These are phyloP conservation scores for Paramecium octaurelia DNA, from an alignment of 73 alveolate genomes.

Conservation along the genomic window DNA sequence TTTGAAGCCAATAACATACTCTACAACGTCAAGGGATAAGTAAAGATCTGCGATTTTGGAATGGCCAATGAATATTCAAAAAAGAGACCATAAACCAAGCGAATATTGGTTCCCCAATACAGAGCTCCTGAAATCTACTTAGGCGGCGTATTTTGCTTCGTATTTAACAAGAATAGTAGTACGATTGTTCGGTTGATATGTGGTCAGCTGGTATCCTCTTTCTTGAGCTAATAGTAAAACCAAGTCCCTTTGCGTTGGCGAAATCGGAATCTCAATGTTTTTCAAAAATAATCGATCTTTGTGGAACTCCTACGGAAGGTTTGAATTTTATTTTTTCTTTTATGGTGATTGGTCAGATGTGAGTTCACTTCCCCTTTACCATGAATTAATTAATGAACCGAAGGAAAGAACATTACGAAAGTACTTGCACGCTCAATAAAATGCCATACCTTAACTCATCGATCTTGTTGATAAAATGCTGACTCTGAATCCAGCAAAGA, in stretches of 20 bases:
- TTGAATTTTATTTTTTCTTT: conserved; percentile 9
- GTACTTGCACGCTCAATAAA: background rate
- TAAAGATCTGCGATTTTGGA: conserved; percentile 46
- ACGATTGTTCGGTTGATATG: conserved; percentile 27
- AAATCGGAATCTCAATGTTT: conserved; percentile 18
- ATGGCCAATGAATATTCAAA: background rate
- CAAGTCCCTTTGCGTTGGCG: conserved; percentile 1
- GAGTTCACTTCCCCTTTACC: background rate
- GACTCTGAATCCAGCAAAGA: background rate
- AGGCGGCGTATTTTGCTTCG: background rate
- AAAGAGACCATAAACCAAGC: conserved; percentile 21
- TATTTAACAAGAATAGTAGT: background rate
- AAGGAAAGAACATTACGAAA: background rate
- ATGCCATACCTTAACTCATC: background rate
- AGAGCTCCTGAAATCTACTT: conserved; percentile 40
- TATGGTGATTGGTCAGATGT: conserved; percentile 21
- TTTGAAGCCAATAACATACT: conserved; percentile 21
- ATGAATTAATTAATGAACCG: background rate
- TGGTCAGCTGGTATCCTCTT: conserved; percentile 48
- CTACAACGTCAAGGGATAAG: background rate
- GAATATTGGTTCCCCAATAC: conserved; percentile 14
- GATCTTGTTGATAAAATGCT: conserved; percentile 10
- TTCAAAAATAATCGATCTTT: background rate
- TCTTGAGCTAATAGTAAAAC: background rate
- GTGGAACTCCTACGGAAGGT: conserved; percentile 50